phyloP scores from a whole-genome alignment of 306 rosid species.

The Canavalia gladiata region DNA sequence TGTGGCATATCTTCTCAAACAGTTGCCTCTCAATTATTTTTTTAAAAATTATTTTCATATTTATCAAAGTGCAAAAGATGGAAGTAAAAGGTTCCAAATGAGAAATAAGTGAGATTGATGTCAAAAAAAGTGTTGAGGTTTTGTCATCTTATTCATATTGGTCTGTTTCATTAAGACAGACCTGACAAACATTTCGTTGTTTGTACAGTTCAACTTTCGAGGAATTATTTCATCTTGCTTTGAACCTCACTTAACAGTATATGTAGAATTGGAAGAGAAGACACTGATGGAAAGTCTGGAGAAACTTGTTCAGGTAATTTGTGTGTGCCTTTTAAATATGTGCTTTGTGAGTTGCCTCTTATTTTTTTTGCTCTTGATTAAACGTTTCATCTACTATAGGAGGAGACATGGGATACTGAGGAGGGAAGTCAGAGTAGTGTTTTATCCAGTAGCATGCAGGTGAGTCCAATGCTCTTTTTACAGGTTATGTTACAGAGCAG shows the following conservation, averaged over 20 bases:
- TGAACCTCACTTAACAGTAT: slow-evolving; percentile 94
- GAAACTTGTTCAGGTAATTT: slow-evolving; percentile 94
- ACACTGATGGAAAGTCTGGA: slow-evolving; percentile 95
- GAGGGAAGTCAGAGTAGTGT: slow-evolving; percentile 98
- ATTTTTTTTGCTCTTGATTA: slow-evolving; percentile 21
- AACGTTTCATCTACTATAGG: slow-evolving; percentile 62
- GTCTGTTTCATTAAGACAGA: slow-evolving; percentile 35
- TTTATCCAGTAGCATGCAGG: slow-evolving; percentile 99
- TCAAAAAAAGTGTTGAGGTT: slow-evolving; percentile 11
- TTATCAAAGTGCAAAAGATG: slow-evolving; percentile 9
- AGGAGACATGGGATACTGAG: slow-evolving; percentile 98
- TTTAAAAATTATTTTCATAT: slow-evolving; percentile 14
- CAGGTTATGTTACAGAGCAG: slow-evolving; percentile 9
- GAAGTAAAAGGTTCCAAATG: slow-evolving; percentile 33
- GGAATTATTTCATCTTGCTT: slow-evolving; percentile 99
- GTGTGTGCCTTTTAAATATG: slow-evolving; percentile 19
- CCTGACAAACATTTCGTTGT: slow-evolving; percentile 55
- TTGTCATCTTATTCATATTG: slow-evolving; percentile 37
- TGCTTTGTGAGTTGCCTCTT: slow-evolving; percentile 41
- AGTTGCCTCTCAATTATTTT: slow-evolving; percentile 31
- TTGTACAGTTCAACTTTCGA: slow-evolving; percentile 98
- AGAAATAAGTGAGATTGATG: slow-evolving; percentile 37
- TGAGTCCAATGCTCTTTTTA: slow-evolving; percentile 48
- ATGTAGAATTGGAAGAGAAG: slow-evolving; percentile 95
- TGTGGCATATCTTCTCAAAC: slow-evolving; percentile 23